A percentile compares a stretch with the other conserved stretches of the same genome.
Evolutionary conservation across 2,329 filamentous ascomycete genomes (phyloP).

Genomic region (Alternaria sp.): DNA sequence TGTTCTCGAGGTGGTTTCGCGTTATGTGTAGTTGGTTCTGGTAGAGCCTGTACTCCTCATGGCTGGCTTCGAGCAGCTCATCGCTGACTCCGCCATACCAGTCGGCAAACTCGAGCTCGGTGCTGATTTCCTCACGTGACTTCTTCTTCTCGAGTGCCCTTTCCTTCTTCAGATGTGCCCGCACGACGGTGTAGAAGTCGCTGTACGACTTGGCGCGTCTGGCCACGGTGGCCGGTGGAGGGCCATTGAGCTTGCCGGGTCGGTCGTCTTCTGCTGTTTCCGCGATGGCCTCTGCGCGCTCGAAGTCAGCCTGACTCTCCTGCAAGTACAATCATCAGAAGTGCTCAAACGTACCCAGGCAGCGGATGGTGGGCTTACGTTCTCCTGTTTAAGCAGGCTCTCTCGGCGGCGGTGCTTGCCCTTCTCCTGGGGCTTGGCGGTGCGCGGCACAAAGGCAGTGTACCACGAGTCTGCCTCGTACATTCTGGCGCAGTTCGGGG

Average conservation of each 20-base stretch:
- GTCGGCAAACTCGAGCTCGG: conserved; percentile 65
- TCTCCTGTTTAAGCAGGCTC: conserved; percentile 67
- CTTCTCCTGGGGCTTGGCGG: conserved; percentile 50
- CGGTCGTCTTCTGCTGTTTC: conserved; percentile 68
- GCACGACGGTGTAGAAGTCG: conserved; percentile 72
- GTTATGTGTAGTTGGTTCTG: conserved; percentile 81
- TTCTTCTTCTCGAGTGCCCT: conserved; percentile 47
- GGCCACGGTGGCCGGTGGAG: conserved; percentile 69
- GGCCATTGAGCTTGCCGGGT: conserved; percentile 60
- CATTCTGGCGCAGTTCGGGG: conserved; percentile 56
- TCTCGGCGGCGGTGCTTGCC: conserved; percentile 68
- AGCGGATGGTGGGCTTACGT: conserved; percentile 52
- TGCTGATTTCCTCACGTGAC: conserved; percentile 55
- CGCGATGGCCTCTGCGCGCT: conserved; percentile 63
- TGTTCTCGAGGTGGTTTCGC: conserved; percentile 78
- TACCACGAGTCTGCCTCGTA: conserved; percentile 83
- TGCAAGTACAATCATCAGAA: conserved; percentile 55
- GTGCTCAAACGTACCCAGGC: conserved; percentile 41
- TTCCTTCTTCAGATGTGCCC: conserved; percentile 64
- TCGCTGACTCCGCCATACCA: conserved; percentile 68
- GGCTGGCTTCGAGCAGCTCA: conserved; percentile 78
- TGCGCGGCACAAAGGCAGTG: conserved; percentile 71
- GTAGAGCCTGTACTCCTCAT: conserved; percentile 84
- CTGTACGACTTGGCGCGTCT: conserved; percentile 79
- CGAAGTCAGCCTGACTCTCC: conserved; percentile 62